Evolutionary conservation across 352 stramenopile genomes (phyloP).

Genomic region (Paralagenidium karlingii): DNA sequence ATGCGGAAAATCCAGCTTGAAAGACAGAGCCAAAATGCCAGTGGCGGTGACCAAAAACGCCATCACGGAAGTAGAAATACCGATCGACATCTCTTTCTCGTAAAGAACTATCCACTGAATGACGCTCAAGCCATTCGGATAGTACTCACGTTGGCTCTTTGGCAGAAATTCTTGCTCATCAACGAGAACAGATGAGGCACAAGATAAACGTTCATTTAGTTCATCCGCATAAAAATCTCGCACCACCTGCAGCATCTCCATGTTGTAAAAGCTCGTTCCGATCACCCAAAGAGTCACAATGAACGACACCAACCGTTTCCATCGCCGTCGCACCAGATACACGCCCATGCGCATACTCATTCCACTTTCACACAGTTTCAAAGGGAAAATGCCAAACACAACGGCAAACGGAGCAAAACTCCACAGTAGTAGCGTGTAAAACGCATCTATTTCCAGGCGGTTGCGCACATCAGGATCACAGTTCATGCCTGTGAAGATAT

Average conservation of each 20-base stretch:
- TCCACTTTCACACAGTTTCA: constrained; percentile 54
- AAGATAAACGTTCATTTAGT: constrained; percentile 26
- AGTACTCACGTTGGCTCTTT: constrained; percentile 17
- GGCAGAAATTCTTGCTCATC: constrained; percentile 32
- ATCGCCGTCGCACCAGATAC: constrained; percentile 60
- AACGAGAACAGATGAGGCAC: constrained; percentile 21
- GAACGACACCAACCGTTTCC: constrained; percentile 53
- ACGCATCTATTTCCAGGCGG: too few relatives aligned
- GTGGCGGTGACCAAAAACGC: constrained; percentile 37
- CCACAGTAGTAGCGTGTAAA: constrained; percentile 36
- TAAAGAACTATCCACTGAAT: constrained; percentile 52
- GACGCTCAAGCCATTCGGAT: constrained; percentile 28
- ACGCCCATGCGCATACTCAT: constrained; percentile 56
- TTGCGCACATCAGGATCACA: background rate
- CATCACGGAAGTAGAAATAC: constrained; percentile 48
- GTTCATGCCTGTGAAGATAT: background rate
- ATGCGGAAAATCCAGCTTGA: constrained; percentile 73
- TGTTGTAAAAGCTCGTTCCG: constrained; percentile 43
- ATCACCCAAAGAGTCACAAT: constrained; percentile 60
- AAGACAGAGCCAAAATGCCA: constrained; percentile 50
- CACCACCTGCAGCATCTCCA: constrained; percentile 33
- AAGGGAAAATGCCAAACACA: constrained; percentile 40
- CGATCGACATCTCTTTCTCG: constrained; percentile 45
- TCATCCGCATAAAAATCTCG: constrained; percentile 21
- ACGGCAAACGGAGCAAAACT: constrained; percentile 44